These are phyloP conservation scores for Polytrichum commune DNA, from an alignment of 225 moss, liverwort and hornwort species.

Conservation along the genomic window DNA sequence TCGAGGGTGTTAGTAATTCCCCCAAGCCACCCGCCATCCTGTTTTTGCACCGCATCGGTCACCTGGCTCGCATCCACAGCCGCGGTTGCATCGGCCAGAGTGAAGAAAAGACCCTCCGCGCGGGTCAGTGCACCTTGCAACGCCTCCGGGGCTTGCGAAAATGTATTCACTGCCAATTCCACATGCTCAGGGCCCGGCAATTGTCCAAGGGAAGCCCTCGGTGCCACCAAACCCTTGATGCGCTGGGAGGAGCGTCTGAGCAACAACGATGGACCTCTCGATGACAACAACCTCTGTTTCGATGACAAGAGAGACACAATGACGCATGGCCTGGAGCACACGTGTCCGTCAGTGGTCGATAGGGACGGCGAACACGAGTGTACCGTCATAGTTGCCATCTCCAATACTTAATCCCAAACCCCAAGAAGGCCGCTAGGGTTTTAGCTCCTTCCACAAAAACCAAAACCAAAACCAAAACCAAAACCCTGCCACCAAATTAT, in stretches of 20 bases:
- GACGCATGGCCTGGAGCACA: conserved; percentile 27
- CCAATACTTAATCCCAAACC: background rate
- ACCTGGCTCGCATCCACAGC: conserved; percentile 52
- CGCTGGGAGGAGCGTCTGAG: conserved; percentile 9
- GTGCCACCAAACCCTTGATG: conserved; percentile 5
- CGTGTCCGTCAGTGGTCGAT: conserved; percentile 27
- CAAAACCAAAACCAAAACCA: no score
- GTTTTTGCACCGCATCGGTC: conserved; percentile 52
- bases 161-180: conserved; percentile 33
- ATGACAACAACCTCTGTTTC: conserved; percentile 12
- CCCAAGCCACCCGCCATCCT: conserved; percentile 91
- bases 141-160: conserved; percentile 49
- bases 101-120: conserved; percentile 65
- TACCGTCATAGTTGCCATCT: conserved; percentile 45
- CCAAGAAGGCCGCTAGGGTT: conserved; percentile 35
- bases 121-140: conserved; percentile 43
- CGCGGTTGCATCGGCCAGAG: conserved; percentile 78
- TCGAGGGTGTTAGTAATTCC: conserved; percentile 80
- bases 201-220: conserved; percentile 52
- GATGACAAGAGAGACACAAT: conserved; percentile 35
- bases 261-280: conserved; percentile 20
- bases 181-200: conserved; percentile 56
- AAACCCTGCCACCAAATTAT: no score
- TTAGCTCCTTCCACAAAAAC: conserved; percentile 19
- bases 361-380: conserved; percentile 44